Percentiles rank a stretch among this genome's conserved stretches.
phyloP scores from a whole-genome alignment of 306 rosid genomes.

The Sphenostylis stenocarpa region DNA sequence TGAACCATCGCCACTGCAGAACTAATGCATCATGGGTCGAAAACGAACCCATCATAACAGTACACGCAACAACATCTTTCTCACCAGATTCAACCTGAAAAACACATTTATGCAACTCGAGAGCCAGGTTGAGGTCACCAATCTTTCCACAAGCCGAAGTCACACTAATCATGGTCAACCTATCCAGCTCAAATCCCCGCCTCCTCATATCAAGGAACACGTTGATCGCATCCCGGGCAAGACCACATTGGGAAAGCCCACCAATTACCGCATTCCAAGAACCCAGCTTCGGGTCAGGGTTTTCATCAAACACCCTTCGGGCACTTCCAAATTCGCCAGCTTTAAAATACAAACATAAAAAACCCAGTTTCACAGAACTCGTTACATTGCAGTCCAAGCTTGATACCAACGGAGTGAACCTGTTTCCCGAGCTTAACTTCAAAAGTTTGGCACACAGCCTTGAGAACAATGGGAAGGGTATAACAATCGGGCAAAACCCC shows the following conservation, averaged over 20 bases:
- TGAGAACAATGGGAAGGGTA: constrained; percentile 68
- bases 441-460: constrained; percentile 49
- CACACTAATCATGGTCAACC: constrained; percentile 66
- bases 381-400: constrained; percentile 58
- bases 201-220: constrained; percentile 49
- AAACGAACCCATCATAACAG: too few relatives aligned
- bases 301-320: constrained; percentile 62
- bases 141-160: constrained; percentile 69
- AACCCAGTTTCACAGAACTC: constrained; percentile 76
- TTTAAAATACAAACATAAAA: constrained; percentile 53
- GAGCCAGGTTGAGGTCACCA: constrained; percentile 57
- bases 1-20: too few relatives aligned
- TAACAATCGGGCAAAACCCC: constrained; percentile 63
- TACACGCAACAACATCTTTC: constrained; percentile 37
- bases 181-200: constrained; percentile 58
- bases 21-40: too few relatives aligned
- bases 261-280: constrained; percentile 77
- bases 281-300: constrained; percentile 62
- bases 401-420: constrained; percentile 55
- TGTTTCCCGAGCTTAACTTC: constrained; percentile 48
- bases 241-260: constrained; percentile 65
- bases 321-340: constrained; percentile 64
- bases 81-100: constrained; percentile 46
- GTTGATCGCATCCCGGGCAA: constrained; percentile 50
- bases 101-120: constrained; percentile 64